These are phyloP conservation scores for Monosporascus sp. DNA, from an alignment of 2,329 filamentous ascomycete genomes.

Conservation along the genomic window DNA sequence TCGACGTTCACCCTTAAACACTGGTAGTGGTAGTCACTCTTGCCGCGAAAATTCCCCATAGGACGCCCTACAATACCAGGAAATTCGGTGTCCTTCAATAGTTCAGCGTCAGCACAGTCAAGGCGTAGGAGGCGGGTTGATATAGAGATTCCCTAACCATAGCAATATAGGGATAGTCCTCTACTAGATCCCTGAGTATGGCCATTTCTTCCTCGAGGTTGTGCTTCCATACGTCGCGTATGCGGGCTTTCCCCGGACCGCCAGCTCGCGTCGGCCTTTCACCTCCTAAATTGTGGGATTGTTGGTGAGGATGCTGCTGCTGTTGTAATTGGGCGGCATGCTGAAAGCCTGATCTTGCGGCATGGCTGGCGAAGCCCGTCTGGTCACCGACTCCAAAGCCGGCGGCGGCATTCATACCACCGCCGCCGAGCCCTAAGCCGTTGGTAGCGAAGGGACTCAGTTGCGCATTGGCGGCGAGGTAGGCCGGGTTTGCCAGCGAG, in stretches of 20 bases:
- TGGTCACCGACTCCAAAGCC: slow-evolving; percentile 54
- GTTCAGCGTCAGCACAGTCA: slow-evolving; percentile 14
- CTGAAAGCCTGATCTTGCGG: slow-evolving; percentile 80
- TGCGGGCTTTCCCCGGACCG: slow-evolving; percentile 64
- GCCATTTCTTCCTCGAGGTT: slow-evolving; percentile 91
- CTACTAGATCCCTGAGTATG: slow-evolving; percentile 72
- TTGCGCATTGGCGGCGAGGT: slow-evolving; percentile 58
- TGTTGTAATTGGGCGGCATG: slow-evolving; percentile 58
- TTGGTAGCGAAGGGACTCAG: slow-evolving; percentile 63
- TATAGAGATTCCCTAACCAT: slow-evolving; percentile 62
- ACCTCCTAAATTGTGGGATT: slow-evolving; percentile 23
- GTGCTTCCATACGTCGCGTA: slow-evolving; percentile 93
- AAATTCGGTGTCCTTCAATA: slow-evolving; percentile 83
- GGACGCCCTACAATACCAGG: slow-evolving; percentile 95
- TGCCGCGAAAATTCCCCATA: slow-evolving; percentile 89
- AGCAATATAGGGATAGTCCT: slow-evolving; percentile 91
- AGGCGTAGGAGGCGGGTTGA: not conserved
- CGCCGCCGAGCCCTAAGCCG: slow-evolving; percentile 53
- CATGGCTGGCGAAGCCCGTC: slow-evolving; percentile 78
- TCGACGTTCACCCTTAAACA: slow-evolving; percentile 96
- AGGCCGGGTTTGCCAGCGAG: slow-evolving; percentile 63
- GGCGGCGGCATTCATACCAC: slow-evolving; percentile 41
- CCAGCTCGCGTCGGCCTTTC: slow-evolving; percentile 30
- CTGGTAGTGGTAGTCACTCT: slow-evolving; percentile 98
- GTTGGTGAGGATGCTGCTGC: slow-evolving; percentile 50